Conservation (phyloP, 495 filamentous ascomycete species). For the Polyplosphaeria fusca region DNA sequence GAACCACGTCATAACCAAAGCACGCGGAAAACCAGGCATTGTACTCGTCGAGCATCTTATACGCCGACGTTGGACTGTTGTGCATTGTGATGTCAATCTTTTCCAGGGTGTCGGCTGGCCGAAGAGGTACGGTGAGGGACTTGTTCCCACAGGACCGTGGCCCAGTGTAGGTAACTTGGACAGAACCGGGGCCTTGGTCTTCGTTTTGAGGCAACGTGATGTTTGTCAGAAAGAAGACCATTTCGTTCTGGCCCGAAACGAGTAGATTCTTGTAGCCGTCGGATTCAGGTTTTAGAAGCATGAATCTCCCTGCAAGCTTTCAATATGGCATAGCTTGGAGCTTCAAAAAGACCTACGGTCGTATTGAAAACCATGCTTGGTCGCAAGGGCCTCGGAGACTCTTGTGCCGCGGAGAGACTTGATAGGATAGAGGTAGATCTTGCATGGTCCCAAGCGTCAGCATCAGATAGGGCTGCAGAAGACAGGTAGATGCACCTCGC, state of each 20-base stretch:
- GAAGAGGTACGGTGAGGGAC: constrained; percentile 57
- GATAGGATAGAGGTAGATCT: constrained; percentile 88
- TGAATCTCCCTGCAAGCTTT: constrained; percentile 6
- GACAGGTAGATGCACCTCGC: constrained; percentile 42
- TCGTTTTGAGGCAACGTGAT: constrained; percentile 44
- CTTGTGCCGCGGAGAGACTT: constrained; percentile 72
- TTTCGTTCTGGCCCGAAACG: no score
- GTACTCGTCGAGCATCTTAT: constrained; percentile 62
- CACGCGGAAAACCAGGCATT: constrained; percentile 71
- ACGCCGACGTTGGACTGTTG: constrained; percentile 58
- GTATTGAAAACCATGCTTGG: constrained; percentile 64
- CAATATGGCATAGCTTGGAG: not conserved
- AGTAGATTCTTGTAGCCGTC: no score
- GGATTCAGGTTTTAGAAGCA: constrained; percentile 21
- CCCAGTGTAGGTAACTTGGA: constrained; percentile 57
- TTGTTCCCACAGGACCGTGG: constrained; percentile 37
- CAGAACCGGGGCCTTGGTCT: constrained; percentile 35
- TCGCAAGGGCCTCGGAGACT: constrained; percentile 55
- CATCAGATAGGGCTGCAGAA: not conserved
- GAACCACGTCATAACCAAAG: constrained; percentile 63
- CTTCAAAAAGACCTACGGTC: constrained; percentile 72
- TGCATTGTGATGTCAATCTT: constrained; percentile 60
- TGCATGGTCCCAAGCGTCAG: not conserved
- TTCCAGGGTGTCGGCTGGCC: constrained; percentile 51
- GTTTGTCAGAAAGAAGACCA: constrained; percentile 64